A percentile compares a stretch with the other conserved stretches of the same genome.
Conservation (phyloP, 1,139 yeast genomes). For the Geotrichum carabidarum region DNA sequence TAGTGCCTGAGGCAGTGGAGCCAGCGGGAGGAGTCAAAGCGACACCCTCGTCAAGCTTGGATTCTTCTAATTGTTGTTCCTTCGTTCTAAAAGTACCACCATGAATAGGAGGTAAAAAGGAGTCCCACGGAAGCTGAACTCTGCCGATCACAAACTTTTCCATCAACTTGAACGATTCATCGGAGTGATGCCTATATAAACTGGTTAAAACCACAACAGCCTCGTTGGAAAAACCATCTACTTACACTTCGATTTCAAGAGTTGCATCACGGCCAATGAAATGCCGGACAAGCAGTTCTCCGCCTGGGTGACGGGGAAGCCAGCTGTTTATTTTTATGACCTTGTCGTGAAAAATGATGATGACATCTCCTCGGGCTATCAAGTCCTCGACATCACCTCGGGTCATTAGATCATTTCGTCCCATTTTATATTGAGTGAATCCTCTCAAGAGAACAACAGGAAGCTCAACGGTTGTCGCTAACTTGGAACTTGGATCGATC, state of each 20-base stretch:
- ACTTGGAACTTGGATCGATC: neutral
- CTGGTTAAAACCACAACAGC: too few species aligned
- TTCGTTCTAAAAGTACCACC: constrained; percentile 54
- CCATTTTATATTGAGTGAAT: constrained; percentile 4
- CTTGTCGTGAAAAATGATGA: constrained; percentile 57
- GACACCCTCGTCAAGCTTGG: constrained; percentile 15
- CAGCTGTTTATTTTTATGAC: constrained; percentile 67
- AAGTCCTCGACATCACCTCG: constrained; percentile 43
- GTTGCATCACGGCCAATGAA: constrained; percentile 88
- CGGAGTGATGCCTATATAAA: constrained; percentile 47
- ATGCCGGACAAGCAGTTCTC: constrained; percentile 76
- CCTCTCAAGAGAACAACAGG: too few species aligned
- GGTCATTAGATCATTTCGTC: constrained; percentile 11
- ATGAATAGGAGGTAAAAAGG: constrained; percentile 81
- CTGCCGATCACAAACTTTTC: constrained; percentile 57
- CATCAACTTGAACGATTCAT: constrained; percentile 51
- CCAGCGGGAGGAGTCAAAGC: constrained; percentile 12
- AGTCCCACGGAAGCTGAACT: constrained; percentile 61
- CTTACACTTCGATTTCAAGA: constrained; percentile 74
- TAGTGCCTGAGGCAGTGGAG: constrained; percentile 7
- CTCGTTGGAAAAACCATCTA: neutral
- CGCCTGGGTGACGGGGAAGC: constrained; percentile 80
- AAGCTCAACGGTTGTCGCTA: too few species aligned
- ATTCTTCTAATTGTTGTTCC: constrained; percentile 23
- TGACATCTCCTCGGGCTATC: constrained; percentile 62